Evolutionary conservation across 2,329 filamentous ascomycete genomes (phyloP), one percentile per base, ranked within the genome.

Genomic region (Emergomyces africanus): DNA sequence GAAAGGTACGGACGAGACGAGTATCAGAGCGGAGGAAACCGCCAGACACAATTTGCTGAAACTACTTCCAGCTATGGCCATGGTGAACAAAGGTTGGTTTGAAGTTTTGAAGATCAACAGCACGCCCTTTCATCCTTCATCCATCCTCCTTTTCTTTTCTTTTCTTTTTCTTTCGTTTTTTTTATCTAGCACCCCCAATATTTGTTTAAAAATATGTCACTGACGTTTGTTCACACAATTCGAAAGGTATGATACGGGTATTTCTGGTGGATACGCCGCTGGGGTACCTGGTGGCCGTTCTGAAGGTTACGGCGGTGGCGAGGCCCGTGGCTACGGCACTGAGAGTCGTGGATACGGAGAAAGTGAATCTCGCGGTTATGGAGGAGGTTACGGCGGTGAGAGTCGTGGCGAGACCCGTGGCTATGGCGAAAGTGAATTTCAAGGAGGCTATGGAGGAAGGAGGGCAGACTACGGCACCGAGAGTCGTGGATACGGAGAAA

Each of bases 1-100:
- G 56, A 41, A 14, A 9, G 51, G 35, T 66, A 68, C 46, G 63
- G 57, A 49, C 58, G 62, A 28, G 56, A 54, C 4, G 57, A 60
- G 35, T 35, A 57, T 49, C 39, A 60, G 14, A 57, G 59, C 44
- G 30, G 53, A 25, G 39, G 48, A 20, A 35, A 58, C 23, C 35
- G 58, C 25, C 53, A 61, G 51, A 18, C 60, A 9, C 44, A 35
- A 53, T 60, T 59, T 48, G 58, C 35, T 8, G 50, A 54, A 14
- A 51, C 58, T 30, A 51, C 58, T 30, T 41, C 46, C 18, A 35
- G 59, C 46, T 56, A 57, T 51, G 51, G 55, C 41, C 37, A 59
- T 51, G 51, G 37, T 28, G 42, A 60, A 30, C 57, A 61, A 41
- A 57, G 57, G 59, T 57, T 41, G 9, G 51, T 50, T 39, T 20